phyloP scores from a whole-genome alignment of 2,329 filamentous ascomycete species.

The Nothomitra cinnamomea region DNA sequence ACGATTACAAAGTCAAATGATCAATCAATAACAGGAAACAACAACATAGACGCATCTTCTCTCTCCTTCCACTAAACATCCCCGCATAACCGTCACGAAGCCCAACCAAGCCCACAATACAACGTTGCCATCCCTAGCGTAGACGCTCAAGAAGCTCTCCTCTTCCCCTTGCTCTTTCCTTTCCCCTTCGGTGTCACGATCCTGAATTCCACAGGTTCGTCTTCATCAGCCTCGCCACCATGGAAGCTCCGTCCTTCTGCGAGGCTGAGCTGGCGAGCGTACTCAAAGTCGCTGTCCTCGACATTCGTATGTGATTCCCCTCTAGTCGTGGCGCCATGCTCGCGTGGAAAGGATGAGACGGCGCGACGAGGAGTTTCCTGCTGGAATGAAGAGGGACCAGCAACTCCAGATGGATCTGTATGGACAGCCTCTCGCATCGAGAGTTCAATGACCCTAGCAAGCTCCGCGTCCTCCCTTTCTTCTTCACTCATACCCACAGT shows the following conservation, averaged over 20 bases:
- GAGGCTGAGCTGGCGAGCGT: conserved; percentile 43
- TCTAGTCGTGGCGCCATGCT: not conserved
- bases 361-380: not conserved
- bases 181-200: conserved; percentile 14
- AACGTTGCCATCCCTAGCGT: too few species aligned
- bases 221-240: conserved; percentile 10
- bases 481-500: not conserved
- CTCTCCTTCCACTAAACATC: too few species aligned
- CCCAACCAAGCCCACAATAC: too few species aligned
- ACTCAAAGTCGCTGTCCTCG: conserved; percentile 41
- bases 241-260: conserved; percentile 31
- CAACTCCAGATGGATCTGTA: conserved; percentile 14
- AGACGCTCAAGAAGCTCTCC: conserved; percentile 11
- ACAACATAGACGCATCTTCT: too few species aligned
- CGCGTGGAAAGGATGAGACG: not conserved
- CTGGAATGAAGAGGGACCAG: not conserved
- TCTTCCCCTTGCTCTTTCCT: conserved; percentile 20
- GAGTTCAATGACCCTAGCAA: conserved; percentile 9
- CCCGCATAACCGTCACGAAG: too few species aligned
- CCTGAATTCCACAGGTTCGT: conserved; percentile 7
- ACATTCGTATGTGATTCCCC: conserved; percentile 23
- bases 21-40: too few species aligned
- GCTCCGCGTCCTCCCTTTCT: too few species aligned
- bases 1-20: too few species aligned
- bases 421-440: conserved; percentile 4